These are phyloP conservation scores for Tetrapisispora arboricola DNA, from an alignment of 805 yeast species.

Conservation along the genomic window DNA sequence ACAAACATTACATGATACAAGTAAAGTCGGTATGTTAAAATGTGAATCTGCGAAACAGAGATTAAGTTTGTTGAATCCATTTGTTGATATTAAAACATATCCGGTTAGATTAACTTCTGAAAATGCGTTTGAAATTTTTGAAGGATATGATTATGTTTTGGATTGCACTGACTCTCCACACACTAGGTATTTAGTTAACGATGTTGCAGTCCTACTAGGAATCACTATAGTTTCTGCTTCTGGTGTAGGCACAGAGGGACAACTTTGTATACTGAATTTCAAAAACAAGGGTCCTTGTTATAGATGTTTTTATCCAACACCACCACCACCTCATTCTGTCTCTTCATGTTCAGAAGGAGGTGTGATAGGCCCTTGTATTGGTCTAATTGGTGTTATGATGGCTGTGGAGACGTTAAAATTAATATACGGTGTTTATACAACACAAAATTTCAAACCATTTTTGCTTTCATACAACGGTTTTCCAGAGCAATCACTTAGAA, in stretches of 20 bases:
- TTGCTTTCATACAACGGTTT: slow-evolving; percentile 58
- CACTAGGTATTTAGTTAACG: slow-evolving; percentile 78
- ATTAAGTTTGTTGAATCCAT: slow-evolving; percentile 53
- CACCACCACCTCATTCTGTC: slow-evolving; percentile 78
- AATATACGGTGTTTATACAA: slow-evolving; percentile 43
- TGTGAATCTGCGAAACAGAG: slow-evolving; percentile 65
- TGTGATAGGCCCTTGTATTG: slow-evolving; percentile 93
- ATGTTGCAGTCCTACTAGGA: slow-evolving; percentile 58
- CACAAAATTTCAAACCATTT: slow-evolving; percentile 53
- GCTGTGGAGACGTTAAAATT: slow-evolving; percentile 80
- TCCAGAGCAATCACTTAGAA: slow-evolving; percentile 54
- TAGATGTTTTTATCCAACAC: slow-evolving; percentile 82
- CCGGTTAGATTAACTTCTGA: slow-evolving; percentile 39
- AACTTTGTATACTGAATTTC: slow-evolving; percentile 65
- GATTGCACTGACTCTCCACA: slow-evolving; percentile 95
- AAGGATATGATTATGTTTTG: slow-evolving; percentile 61
- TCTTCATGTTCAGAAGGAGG: slow-evolving; percentile 90
- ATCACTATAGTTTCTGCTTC: slow-evolving; percentile 84
- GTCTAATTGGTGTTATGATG: slow-evolving; percentile 79
- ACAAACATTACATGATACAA: slow-evolving; percentile 70
- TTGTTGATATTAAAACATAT: slow-evolving; percentile 45
- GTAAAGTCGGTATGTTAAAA: slow-evolving; percentile 57
- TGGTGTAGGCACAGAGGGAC: slow-evolving; percentile 88
- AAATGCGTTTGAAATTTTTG: slow-evolving; percentile 56
- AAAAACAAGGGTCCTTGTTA: slow-evolving; percentile 75